Base-by-base conservation (phyloP, 2,329 filamentous ascomycete genomes). In the Fusarium udum region DNA sequence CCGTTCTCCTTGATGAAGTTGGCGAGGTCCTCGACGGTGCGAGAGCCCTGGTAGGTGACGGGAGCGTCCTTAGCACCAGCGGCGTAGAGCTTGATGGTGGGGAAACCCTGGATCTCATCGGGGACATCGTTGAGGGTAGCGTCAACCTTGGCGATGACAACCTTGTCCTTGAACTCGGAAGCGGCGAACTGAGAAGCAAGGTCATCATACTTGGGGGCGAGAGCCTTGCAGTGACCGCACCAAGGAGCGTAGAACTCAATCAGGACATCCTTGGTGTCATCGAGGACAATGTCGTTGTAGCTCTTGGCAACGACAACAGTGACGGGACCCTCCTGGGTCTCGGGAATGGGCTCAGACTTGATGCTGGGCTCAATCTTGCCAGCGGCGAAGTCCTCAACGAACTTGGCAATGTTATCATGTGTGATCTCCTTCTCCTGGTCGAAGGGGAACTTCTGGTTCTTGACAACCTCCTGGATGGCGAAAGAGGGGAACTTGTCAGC, bases 171-270 rank as follows among this genome's bases (percentile, higher is more conserved):
- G 85, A 91, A 92, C 78, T 93, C 92, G 87, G 92, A 87, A 90
- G 90, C 84, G 90, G 90, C 87, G 86, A 94, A 98, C 67, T 91
- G 87, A 68, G 88, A 84, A 64, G 90, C 96, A 67, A 99, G 93
- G 84, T 98, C 94, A 74, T 99, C 96, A 84, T 98, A 99, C 84
- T 97, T 92, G 79, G 96, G 96, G 64, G 96, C 95, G 72, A 99
- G 92, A 84, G 91, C 95, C 91, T 98, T 98, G 94, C 96, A 99
- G 91, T 99, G 96, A 78, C 96, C 96, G 83, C 96, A 99, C 96
- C 96, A 99, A 74, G 96, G 96, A 68, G 96, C 96, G 87, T 99
- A 99, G 88, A 97, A 98, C 88, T 99, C 96, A 74, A 99, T 86
- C 76, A 99, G 90, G 67, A 99, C 96, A 84, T 99, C 96, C 92